phyloP scores from a whole-genome alignment of 2,329 filamentous ascomycete genomes.

The Aspergillus sp. region DNA sequence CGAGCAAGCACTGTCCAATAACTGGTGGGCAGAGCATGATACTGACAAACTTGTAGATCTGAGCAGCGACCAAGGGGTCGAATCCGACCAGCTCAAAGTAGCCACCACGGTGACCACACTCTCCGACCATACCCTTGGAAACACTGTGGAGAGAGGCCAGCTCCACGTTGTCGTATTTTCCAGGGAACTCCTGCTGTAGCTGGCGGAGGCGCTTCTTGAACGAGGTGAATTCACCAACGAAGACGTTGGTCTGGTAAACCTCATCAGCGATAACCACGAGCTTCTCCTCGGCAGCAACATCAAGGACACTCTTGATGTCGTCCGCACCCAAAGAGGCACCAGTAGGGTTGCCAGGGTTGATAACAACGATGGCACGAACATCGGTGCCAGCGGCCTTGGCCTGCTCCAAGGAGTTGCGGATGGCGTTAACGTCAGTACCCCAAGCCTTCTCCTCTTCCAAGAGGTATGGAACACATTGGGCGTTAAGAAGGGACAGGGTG shows the following conservation, averaged over 20 bases:
- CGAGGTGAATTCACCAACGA: constrained; percentile 86
- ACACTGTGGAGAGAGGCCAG: constrained; percentile 88
- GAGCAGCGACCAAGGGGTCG: constrained; percentile 74
- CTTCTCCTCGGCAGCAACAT: constrained; percentile 78
- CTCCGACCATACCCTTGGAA: constrained; percentile 98
- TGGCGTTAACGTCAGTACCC: constrained; percentile 80
- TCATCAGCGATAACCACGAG: constrained; percentile 93
- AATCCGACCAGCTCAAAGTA: constrained; percentile 97
- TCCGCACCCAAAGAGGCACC: constrained; percentile 75
- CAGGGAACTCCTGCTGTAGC: constrained; percentile 68
- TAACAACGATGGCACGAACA: constrained; percentile 89
- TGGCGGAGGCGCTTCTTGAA: constrained; percentile 86
- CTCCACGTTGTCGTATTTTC: constrained; percentile 78
- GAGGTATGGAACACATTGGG: constrained; percentile 85
- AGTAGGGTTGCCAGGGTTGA: constrained; percentile 98
- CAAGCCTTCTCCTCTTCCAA: constrained; percentile 82
- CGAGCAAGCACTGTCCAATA: constrained; percentile 90
- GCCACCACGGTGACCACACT: constrained; percentile 94
- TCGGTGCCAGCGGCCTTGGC: constrained; percentile 75
- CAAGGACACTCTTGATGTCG: constrained; percentile 79
- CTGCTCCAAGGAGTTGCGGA: constrained; percentile 67
- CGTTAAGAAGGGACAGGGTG: constrained; percentile 78
- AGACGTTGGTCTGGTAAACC: constrained; percentile 99
- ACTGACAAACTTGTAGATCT: constrained; percentile 98
- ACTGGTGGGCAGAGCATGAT: constrained; percentile 96